phyloP scores from a whole-genome alignment of 441 rosid species.

The Theobroma grandiflorum region DNA sequence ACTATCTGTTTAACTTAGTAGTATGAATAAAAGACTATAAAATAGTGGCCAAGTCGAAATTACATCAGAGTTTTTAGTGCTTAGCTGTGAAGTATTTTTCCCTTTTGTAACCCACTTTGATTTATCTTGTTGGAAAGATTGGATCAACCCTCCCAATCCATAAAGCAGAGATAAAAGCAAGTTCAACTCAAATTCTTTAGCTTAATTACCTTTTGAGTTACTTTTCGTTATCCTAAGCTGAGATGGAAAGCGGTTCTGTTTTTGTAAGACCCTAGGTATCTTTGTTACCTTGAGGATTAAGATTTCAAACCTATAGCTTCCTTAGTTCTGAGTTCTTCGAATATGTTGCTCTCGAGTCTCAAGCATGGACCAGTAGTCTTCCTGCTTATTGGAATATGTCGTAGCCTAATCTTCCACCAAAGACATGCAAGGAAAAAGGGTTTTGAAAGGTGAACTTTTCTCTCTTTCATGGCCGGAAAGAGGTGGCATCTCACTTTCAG shows the following conservation, averaged over 20 bases:
- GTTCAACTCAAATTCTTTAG: too few species aligned
- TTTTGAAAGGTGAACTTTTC: too few species aligned
- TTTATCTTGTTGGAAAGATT: background rate
- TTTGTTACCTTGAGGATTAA: background rate
- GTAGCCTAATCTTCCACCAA: too few species aligned
- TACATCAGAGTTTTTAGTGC: background rate
- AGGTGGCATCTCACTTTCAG: background rate
- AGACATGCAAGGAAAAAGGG: too few species aligned
- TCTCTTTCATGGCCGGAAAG: background rate
- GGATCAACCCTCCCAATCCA: background rate
- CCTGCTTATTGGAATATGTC: background rate
- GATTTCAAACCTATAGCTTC: background rate
- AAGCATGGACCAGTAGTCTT: too few species aligned
- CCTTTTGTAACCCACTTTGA: background rate
- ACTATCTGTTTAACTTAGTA: too few species aligned
- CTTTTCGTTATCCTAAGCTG: too few species aligned
- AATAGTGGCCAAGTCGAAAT: background rate
- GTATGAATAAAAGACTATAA: too few species aligned
- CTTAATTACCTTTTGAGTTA: too few species aligned
- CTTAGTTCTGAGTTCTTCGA: background rate
- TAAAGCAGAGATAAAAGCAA: background rate
- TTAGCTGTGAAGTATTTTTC: background rate
- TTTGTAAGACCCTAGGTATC: background rate
- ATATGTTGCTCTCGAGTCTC: background rate
- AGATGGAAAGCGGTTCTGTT: too few species aligned